phyloP scores from a whole-genome alignment of 805 yeast species.

The Wickerhamomyces pijperi region DNA sequence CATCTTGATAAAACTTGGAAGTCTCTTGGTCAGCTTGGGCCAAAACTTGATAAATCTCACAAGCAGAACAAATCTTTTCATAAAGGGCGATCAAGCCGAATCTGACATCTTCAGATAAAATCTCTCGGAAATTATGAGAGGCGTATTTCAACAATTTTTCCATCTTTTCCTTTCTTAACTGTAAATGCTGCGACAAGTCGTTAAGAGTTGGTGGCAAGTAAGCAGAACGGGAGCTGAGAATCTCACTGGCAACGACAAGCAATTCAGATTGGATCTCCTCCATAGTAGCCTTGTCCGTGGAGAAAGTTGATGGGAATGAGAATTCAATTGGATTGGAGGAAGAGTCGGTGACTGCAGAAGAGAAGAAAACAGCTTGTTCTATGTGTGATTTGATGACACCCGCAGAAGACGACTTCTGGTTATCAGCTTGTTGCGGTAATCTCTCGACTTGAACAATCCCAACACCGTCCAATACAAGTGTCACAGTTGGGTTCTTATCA shows the following conservation, averaged over 20 bases:
- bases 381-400: conserved; percentile 49
- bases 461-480: conserved; percentile 36
- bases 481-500: conserved; percentile 32
- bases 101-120: conserved; percentile 23
- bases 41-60: conserved; percentile 5
- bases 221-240: conserved; percentile 42
- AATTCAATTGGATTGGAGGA: conserved; percentile 37
- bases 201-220: conserved; percentile 46
- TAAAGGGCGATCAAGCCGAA: conserved; percentile 26
- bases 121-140: conserved; percentile 31
- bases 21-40: conserved; percentile 1
- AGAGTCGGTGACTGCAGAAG: too few species aligned
- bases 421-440: conserved; percentile 15
- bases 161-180: conserved; percentile 33
- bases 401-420: conserved; percentile 13
- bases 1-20: conserved; percentile 2
- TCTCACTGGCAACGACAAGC: conserved; percentile 37
- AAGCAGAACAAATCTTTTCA: conserved; percentile 38
- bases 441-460: conserved; percentile 58
- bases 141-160: conserved; percentile 34
- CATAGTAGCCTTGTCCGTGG: conserved; percentile 24
- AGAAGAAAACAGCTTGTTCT: conserved; percentile 69
- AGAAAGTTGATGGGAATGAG: conserved; percentile 29
- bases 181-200: conserved; percentile 39
- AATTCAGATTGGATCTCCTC: conserved; percentile 42